Conservation (phyloP, 805 yeast genomes). For the Torulaspora franciscae region DNA sequence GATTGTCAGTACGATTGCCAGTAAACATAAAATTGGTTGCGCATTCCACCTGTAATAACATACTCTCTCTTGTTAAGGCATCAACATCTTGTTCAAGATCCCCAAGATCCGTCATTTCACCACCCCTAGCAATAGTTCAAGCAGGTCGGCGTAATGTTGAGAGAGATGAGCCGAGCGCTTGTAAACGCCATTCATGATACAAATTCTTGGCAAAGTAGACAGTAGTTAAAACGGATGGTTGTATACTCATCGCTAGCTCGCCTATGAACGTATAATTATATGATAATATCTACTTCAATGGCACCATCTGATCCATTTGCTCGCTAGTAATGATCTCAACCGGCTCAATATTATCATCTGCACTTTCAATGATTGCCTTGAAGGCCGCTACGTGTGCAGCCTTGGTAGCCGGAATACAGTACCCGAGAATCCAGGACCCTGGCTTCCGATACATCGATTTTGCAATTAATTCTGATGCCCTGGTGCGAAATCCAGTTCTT, state of each 20-base stretch:
- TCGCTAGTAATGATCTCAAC: slow-evolving; percentile 21
- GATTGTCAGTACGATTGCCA: slow-evolving; percentile 24
- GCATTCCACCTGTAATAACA: slow-evolving; percentile 5
- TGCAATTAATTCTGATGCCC: slow-evolving; percentile 21
- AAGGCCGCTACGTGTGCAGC: slow-evolving; percentile 18
- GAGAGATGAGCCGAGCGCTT: neutral
- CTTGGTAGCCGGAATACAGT: slow-evolving; percentile 25
- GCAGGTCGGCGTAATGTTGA: neutral
- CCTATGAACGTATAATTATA: too few species aligned
- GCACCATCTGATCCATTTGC: slow-evolving; percentile 17
- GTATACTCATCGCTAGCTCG: neutral
- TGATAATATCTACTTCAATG: too few species aligned
- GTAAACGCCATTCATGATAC: neutral
- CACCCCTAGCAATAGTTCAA: neutral
- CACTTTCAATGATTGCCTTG: slow-evolving; percentile 12
- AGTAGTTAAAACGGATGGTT: neutral
- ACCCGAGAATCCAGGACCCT: slow-evolving; percentile 24
- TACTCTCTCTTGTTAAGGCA: slow-evolving; percentile 36
- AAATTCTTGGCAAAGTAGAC: neutral
- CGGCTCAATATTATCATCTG: slow-evolving; percentile 1
- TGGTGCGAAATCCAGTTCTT: slow-evolving; percentile 16
- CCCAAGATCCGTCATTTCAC: slow-evolving; percentile 27
- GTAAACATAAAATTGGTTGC: too few species aligned
- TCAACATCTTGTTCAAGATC: slow-evolving; percentile 37
- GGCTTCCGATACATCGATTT: slow-evolving; percentile 20